These are phyloP conservation scores for Nephromyces sp. DNA, from an alignment of 169 alveolate genomes.

Conservation along the genomic window DNA sequence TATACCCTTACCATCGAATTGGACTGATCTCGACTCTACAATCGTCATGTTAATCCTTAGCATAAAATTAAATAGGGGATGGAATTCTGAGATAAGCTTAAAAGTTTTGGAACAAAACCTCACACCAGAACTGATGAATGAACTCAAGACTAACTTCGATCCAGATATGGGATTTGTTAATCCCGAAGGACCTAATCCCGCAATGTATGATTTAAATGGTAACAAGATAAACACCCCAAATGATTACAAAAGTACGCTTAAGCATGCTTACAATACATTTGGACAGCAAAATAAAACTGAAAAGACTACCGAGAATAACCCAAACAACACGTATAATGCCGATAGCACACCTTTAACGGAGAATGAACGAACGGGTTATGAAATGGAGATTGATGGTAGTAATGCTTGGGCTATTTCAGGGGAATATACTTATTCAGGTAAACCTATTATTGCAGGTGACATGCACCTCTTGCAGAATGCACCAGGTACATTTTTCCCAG, in stretches of 20 bases:
- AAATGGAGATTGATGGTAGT: slow-evolving; percentile 61
- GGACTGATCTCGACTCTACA: neutral
- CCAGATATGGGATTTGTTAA: neutral
- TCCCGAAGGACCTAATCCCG: neutral
- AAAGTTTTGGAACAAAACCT: no score
- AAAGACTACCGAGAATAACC: no score
- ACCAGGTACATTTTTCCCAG: slow-evolving; percentile 7
- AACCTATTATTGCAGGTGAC: slow-evolving; percentile 64
- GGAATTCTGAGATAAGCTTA: neutral
- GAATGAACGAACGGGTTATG: no score
- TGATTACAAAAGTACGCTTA: no score
- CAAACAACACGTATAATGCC: no score
- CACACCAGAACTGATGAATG: neutral
- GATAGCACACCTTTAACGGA: no score
- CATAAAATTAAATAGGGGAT: neutral
- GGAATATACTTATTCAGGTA: slow-evolving; percentile 56
- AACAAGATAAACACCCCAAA: no score
- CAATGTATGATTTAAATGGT: neutral
- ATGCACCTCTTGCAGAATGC: slow-evolving; percentile 56
- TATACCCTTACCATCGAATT: no score
- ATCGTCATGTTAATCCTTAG: neutral
- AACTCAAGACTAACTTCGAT: neutral
- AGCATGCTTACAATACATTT: no score
- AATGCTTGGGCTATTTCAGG: slow-evolving; percentile 61
- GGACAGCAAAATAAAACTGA: no score